Evolutionary conservation across 1,284 basidiomycete species (phyloP).

Genomic region (Austroboletus novae-zelandiae): DNA sequence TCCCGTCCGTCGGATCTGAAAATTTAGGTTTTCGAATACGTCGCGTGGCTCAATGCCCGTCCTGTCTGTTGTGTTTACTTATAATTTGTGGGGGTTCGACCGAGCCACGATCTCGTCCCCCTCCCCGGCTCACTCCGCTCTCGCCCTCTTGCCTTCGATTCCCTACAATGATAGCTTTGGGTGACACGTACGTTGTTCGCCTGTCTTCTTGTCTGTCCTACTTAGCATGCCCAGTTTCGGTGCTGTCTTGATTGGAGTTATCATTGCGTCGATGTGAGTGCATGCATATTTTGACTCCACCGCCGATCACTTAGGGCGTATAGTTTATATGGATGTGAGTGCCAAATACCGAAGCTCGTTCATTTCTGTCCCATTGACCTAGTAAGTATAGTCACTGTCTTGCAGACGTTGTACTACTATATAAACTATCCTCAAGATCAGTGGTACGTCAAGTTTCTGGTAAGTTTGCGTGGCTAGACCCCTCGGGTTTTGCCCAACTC

Average conservation of each 20-base stretch:
- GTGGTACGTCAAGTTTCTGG: slow-evolving; percentile 48
- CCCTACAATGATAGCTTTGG: slow-evolving; percentile 14
- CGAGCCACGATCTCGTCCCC: neutral
- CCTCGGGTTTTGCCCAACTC: neutral
- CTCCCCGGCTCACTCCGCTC: neutral
- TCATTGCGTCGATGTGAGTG: slow-evolving; percentile 45
- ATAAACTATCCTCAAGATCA: slow-evolving; percentile 46
- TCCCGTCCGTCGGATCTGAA: neutral
- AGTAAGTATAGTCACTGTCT: slow-evolving; percentile 45
- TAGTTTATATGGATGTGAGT: slow-evolving; percentile 54
- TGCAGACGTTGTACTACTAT: slow-evolving; percentile 61
- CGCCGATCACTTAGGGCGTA: neutral
- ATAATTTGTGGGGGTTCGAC: neutral
- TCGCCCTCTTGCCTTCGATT: neutral
- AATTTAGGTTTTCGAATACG: neutral
- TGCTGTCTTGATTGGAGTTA: slow-evolving; percentile 46
- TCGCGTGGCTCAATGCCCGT: neutral
- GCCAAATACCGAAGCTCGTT: neutral
- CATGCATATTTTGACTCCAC: neutral
- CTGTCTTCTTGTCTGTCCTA: neutral
- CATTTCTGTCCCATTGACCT: neutral
- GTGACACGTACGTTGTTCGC: slow-evolving; percentile 17
- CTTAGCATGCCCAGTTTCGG: slow-evolving; percentile 39
- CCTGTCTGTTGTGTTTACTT: too few species aligned
- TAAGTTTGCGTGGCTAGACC: slow-evolving; percentile 16